These are phyloP conservation scores for Trichoderma koningiopsis DNA, from an alignment of 2,329 filamentous ascomycete species.

Conservation along the genomic window DNA sequence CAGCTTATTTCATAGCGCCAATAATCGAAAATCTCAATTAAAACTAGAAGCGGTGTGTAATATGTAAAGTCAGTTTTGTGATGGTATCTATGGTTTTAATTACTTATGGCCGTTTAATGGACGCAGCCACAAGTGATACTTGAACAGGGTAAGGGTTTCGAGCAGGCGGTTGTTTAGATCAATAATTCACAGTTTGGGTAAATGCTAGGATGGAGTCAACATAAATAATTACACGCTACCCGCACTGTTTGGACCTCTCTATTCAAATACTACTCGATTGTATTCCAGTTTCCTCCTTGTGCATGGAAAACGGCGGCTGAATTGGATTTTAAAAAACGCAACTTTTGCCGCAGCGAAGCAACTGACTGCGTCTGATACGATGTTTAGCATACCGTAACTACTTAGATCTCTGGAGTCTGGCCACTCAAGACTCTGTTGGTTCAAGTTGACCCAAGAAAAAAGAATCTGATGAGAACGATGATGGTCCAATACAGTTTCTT, in stretches of 20 bases:
- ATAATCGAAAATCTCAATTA: not conserved
- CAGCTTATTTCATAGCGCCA: not conserved
- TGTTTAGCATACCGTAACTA: not conserved
- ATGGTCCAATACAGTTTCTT: not conserved
- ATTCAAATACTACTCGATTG: not conserved
- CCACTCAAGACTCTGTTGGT: not conserved
- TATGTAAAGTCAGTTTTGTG: not conserved
- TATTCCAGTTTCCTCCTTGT: not conserved
- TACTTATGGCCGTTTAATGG: too few relatives aligned
- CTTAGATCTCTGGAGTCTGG: not conserved
- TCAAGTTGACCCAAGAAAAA: not conserved
- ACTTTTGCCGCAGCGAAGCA: not conserved
- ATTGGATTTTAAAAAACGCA: not conserved
- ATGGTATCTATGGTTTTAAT: too few relatives aligned
- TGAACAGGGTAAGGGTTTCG: not conserved
- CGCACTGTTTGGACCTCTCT: not conserved
- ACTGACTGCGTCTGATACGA: conserved; percentile 2
- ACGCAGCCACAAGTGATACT: not conserved
- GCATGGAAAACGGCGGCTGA: not conserved
- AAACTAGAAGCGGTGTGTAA: not conserved
- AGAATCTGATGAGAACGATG: not conserved
- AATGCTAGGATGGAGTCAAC: too few relatives aligned
- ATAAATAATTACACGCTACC: not conserved
- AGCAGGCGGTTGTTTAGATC: not conserved
- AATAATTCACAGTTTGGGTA: not conserved